phyloP scores from a whole-genome alignment of 352 stramenopile genomes.

The Phytopythium cucurbitacearum region DNA sequence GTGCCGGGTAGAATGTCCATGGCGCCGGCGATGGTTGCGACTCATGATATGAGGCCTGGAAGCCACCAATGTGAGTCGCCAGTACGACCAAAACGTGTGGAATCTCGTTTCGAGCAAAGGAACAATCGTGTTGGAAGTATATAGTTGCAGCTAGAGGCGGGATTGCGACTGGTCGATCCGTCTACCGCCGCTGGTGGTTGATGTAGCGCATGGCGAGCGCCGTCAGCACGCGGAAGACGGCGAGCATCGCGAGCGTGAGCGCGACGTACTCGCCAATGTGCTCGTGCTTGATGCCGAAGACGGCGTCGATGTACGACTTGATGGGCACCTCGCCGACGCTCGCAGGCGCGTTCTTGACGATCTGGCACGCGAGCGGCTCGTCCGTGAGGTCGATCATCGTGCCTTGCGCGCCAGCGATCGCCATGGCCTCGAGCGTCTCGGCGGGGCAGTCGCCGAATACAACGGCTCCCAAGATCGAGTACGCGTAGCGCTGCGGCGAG shows the following conservation, averaged over 20 bases:
- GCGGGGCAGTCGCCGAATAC: conserved; percentile 31
- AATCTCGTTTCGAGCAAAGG: no score
- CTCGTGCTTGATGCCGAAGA: conserved; percentile 40
- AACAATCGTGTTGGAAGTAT: no score
- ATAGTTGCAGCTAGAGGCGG: no score
- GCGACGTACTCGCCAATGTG: conserved; percentile 27
- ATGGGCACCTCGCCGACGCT: conserved; percentile 21
- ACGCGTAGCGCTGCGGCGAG: conserved; percentile 27
- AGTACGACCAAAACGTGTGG: no score
- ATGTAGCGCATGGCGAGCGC: conserved; percentile 42
- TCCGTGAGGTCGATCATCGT: conserved; percentile 11
- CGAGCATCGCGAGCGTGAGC: conserved; percentile 25
- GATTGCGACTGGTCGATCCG: background rate
- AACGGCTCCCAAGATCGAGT: conserved; percentile 22
- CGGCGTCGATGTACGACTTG: conserved; percentile 26
- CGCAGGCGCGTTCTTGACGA: conserved; percentile 23
- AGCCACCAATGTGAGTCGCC: no score
- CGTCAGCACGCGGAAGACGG: conserved; percentile 31
- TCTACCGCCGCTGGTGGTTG: conserved; percentile 31
- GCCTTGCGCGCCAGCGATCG: conserved; percentile 6
- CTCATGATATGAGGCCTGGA: background rate
- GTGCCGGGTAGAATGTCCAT: conserved; percentile 7
- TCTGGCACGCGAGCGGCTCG: conserved; percentile 23
- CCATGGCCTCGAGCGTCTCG: conserved; percentile 15
- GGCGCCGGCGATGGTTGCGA: background rate